Base-by-base conservation (phyloP, 352 stramenopile genomes). In the Pythium brachiatum region DNA sequence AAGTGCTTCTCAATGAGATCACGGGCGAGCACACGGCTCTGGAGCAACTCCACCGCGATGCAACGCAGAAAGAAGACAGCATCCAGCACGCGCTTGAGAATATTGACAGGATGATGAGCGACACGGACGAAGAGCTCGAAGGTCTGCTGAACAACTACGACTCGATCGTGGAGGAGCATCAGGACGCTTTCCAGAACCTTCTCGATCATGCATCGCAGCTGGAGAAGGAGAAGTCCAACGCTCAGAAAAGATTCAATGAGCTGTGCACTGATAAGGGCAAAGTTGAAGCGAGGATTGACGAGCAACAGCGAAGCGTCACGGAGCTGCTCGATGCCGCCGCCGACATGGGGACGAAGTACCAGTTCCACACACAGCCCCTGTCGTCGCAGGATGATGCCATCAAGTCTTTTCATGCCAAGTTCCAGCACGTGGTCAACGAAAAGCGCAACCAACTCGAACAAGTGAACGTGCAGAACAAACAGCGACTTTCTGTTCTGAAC, bases 31-130 rank as follows among this genome's bases (percentile, higher is more conserved):
- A 81, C 32, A 50, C 48, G 0, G 60, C 57, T 26, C 21, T 91
- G 46, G 60, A 81, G 2, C 67, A 78, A 23, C 55, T 75, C 18
- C 51, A 79, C 55, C 38, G 55, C 1, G 72, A 89, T 27, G 63
- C 79, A 0, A 16, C 48, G 0, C 58, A 65, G 29, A 88, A 88
- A 51, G 70, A 86, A 55, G 60, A 73, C 5, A 74, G 57, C 27
- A 72, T 82, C 25, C 48, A 75, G 7, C 36, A 57, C 5, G 68
- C 81, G 15, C 78, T 83, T 31, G 21, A 47, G 4, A 89, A 80
- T 41, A 84, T 92, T 44, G 71, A 87, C 38, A 67, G 86, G 18
- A 64, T 87, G 55, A 89, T 94, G 80, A 91, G 71, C 48, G 85
- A 91, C 44, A 69, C 77, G 0, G 79, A 96, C 43, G 75, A 83